Conservation (phyloP, 108 stramenopile species). For the Nannochloropsis salina region DNA sequence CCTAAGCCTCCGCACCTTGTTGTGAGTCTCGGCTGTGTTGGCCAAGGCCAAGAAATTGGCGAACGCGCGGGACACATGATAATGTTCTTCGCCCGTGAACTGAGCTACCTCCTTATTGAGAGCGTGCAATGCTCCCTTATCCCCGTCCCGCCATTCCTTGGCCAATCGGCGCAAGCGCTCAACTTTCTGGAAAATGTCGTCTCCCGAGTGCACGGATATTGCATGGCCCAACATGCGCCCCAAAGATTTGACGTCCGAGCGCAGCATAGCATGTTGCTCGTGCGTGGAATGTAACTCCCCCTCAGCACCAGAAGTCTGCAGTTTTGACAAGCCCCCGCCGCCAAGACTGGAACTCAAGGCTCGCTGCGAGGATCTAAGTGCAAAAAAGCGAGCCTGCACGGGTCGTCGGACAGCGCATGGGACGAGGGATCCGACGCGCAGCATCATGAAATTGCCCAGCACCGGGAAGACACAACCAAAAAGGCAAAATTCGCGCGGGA, state of each 20-base stretch:
- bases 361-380: neutral
- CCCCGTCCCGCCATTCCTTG: conserved; percentile 27
- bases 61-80: conserved; percentile 45
- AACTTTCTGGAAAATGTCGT: conserved; percentile 17
- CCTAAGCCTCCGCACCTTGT: conserved; percentile 38
- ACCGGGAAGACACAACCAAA: too few relatives aligned
- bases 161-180: conserved; percentile 33
- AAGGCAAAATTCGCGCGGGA: too few relatives aligned
- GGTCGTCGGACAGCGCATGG: neutral
- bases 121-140: neutral
- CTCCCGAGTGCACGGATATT: conserved; percentile 22
- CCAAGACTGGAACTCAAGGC: neutral
- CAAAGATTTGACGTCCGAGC: conserved; percentile 23
- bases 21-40: conserved; percentile 54
- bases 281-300: neutral
- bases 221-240: conserved; percentile 26
- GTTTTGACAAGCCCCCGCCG: conserved; percentile 15
- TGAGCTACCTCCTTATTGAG: neutral
- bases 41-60: conserved; percentile 55
- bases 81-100: conserved; percentile 17
- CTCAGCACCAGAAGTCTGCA: neutral
- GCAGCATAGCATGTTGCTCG: conserved; percentile 7
- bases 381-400: neutral
- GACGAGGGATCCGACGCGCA: neutral
- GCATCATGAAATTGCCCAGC: neutral